Base-by-base conservation (phyloP, 441 rosid species). In the Daphne laureola region DNA sequence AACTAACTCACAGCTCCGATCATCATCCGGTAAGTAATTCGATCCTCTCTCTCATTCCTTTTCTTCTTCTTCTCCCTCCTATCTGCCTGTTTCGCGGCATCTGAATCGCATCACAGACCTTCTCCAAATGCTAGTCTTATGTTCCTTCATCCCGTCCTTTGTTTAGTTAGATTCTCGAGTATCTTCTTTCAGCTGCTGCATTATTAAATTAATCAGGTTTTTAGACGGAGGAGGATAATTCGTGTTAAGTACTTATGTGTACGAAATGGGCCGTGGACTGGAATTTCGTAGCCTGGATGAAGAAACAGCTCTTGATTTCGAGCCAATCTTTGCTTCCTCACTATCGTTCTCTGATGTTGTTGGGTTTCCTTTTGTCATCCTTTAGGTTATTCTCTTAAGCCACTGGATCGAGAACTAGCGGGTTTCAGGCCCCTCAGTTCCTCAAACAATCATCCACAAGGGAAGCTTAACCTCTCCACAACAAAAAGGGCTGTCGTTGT, bases 401-500 rank as follows among this genome's bases (percentile, higher is more conserved):
- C 71, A 51, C 38, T 50, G 41, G 72, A 54, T 12, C 59, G 27
- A 51, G 40, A 53, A 59, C 60, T 70, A 49, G 71, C 69, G 18
- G 64, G 57, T 54, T 60, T 55, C 13, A 52, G 46, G 51, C 62
- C 62, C 40, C 48, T 58, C 50, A 82, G 65, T 55, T 75, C 79
- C 69, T 58, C 85, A 43, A 43, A 63, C 53, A 44, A 67, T 55
- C 72, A 73, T 63, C 65, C 18, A 35, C 59, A 59, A 13, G 54
- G 75, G 53, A 80, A 74, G 55, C 31, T 76, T 59, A 81, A 63
- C 27, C 53, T 72, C 53, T 52, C 72, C 58, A 60, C 74, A 23
- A 72, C 85, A 5, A 75, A 71, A 59, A 73, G 65, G 59, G 35
- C 78, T 12, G 68, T 78, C 16, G 51, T 60, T 1, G 84, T 87